These are phyloP conservation scores for Lasiosphaeria hispida DNA, from an alignment of 495 filamentous ascomycete genomes.

Conservation along the genomic window DNA sequence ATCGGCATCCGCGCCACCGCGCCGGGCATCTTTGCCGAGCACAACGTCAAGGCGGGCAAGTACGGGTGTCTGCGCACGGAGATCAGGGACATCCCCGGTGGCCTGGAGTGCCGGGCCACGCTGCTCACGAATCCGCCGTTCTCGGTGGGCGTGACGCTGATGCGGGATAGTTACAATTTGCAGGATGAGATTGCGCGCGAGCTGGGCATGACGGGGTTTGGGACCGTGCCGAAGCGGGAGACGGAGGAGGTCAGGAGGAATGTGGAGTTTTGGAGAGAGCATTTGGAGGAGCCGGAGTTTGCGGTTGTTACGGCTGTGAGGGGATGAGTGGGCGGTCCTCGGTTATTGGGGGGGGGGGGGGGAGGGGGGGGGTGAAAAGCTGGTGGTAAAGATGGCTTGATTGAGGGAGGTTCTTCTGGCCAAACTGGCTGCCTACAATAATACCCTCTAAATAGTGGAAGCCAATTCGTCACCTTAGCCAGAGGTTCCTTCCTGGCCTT, in stretches of 20 bases:
- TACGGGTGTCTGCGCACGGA: conserved; percentile 14
- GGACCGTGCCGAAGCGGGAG: conserved; percentile 17
- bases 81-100: conserved; percentile 19
- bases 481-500: too few relatives aligned
- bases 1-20: conserved; percentile 17
- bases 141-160: neutral
- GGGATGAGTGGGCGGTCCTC: too few relatives aligned
- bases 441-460: too few relatives aligned
- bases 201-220: conserved; percentile 17
- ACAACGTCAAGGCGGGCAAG: conserved; percentile 5
- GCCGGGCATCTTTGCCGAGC: conserved; percentile 13
- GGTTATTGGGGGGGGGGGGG: too few relatives aligned
- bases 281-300: conserved; percentile 20
- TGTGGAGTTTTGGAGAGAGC: conserved; percentile 20
- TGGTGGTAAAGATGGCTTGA: too few relatives aligned
- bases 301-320: conserved; percentile 20
- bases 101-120: conserved; percentile 13
- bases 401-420: too few relatives aligned
- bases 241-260: conserved; percentile 18
- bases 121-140: conserved; percentile 2
- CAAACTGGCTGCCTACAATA: too few relatives aligned
- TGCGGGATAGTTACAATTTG: conserved; percentile 7
- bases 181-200: conserved; percentile 21
- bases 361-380: too few relatives aligned
- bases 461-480: too few relatives aligned